phyloP scores from a whole-genome alignment of 805 yeast genomes.

The Wickerhamomyces pijperi region DNA sequence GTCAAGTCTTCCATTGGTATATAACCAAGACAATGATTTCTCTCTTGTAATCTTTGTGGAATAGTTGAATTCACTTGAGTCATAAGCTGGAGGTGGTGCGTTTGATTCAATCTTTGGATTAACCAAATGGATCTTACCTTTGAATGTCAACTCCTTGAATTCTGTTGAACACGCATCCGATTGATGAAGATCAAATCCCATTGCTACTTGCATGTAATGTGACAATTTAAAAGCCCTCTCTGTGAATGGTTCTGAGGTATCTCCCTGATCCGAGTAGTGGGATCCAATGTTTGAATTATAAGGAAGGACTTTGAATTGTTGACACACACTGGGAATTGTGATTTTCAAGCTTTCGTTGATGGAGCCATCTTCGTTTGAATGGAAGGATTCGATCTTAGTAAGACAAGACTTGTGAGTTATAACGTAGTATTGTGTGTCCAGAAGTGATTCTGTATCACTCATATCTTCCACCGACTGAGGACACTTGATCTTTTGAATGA shows the following conservation, averaged over 20 bases:
- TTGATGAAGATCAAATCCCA: conserved; percentile 4
- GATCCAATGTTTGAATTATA: conserved; percentile 1
- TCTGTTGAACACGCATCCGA: neutral
- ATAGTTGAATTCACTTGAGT: neutral
- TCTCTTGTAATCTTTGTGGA: neutral
- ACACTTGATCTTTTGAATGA: conserved; percentile 10
- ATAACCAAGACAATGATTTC: conserved; percentile 11
- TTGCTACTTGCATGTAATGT: conserved; percentile 6
- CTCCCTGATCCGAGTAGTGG: conserved; percentile 5
- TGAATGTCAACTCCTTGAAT: conserved; percentile 6
- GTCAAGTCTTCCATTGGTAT: conserved; percentile 12
- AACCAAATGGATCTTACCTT: conserved; percentile 9
- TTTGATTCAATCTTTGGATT: conserved; percentile 1
- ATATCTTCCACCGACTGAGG: conserved; percentile 1
- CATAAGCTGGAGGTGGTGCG: conserved; percentile 8
- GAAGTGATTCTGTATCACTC: no score
- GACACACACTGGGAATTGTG: conserved; percentile 3
- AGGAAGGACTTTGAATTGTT: conserved; percentile 7
- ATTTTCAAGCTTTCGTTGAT: conserved; percentile 2
- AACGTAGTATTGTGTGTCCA: neutral
- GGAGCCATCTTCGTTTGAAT: neutral
- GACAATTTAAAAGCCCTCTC: conserved; percentile 4
- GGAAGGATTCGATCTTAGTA: neutral
- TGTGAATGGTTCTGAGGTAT: neutral
- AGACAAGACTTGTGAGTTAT: neutral